A percentile compares a stretch with the other conserved stretches of the same genome.
These are phyloP conservation scores for Pleurotus salmoneostramineus DNA, from an alignment of 768 basidiomycete genomes.

Conservation along the genomic window DNA sequence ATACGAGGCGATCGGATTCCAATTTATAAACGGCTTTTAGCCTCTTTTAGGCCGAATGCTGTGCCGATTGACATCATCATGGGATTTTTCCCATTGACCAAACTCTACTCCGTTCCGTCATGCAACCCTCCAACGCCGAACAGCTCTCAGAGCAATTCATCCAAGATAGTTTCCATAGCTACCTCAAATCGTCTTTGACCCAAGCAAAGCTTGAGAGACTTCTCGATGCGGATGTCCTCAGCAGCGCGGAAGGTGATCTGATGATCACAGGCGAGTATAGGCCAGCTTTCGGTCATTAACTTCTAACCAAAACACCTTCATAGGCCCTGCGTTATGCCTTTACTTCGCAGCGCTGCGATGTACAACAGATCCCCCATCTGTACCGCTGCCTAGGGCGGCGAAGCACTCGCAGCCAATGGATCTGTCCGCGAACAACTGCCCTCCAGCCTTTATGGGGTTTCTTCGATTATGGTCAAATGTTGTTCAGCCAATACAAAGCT, in stretches of 20 bases:
- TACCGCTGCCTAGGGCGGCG: slow-evolving; percentile 63
- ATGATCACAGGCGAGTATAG: slow-evolving; percentile 72
- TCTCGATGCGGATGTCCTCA: slow-evolving; percentile 68
- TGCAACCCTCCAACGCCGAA: background rate
- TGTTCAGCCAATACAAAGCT: slow-evolving; percentile 59
- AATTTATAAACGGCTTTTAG: no score
- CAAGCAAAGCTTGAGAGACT: slow-evolving; percentile 76
- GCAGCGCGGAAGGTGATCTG: slow-evolving; percentile 76
- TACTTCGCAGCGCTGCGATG: slow-evolving; percentile 82
- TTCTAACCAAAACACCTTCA: background rate
- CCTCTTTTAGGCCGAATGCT: no score
- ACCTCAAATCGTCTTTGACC: slow-evolving; percentile 73
- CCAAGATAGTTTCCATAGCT: slow-evolving; percentile 79
- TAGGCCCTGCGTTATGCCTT: slow-evolving; percentile 77
- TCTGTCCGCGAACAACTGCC: slow-evolving; percentile 67
- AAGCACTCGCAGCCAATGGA: slow-evolving; percentile 48
- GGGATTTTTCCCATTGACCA: no score
- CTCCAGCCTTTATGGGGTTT: slow-evolving; percentile 61
- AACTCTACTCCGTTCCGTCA: background rate
- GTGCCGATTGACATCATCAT: no score
- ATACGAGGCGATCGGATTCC: no score
- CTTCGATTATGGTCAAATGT: slow-evolving; percentile 68
- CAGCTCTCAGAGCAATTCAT: slow-evolving; percentile 61
- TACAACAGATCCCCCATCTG: slow-evolving; percentile 73
- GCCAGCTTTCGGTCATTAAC: background rate